These are phyloP conservation scores for Fusarium siculi DNA, from an alignment of 2,329 filamentous ascomycete genomes.

Conservation along the genomic window DNA sequence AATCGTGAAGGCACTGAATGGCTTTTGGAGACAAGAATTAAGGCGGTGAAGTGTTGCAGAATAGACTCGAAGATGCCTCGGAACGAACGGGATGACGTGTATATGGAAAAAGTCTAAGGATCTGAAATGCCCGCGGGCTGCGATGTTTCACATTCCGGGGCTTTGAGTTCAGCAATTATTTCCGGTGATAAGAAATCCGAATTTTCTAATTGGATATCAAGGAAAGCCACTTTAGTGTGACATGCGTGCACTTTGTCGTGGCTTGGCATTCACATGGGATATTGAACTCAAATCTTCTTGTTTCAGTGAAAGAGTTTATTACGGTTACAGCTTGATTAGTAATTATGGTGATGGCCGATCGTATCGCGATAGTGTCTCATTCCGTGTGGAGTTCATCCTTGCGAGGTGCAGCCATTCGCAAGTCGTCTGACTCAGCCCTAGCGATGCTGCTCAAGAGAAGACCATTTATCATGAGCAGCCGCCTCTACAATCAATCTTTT, in stretches of 20 bases:
- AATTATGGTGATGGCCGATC: background rate
- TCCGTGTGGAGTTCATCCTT: background rate
- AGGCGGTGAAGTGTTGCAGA: constrained; percentile 29
- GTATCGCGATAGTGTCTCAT: background rate
- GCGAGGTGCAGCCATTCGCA: background rate
- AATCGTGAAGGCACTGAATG: background rate
- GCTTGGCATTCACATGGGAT: background rate
- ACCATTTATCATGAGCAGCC: background rate
- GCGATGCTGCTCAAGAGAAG: background rate
- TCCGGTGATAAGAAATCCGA: background rate
- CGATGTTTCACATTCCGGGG: background rate
- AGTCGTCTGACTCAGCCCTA: constrained; percentile 12
- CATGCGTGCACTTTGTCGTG: background rate
- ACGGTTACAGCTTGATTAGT: background rate
- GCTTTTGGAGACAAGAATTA: background rate
- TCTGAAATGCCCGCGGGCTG: background rate
- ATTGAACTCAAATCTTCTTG: background rate
- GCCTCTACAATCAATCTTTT: rapidly evolving
- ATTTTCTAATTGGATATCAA: background rate
- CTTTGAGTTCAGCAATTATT: background rate
- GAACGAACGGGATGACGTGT: constrained; percentile 15
- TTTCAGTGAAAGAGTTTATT: background rate
- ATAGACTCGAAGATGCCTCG: constrained; percentile 10
- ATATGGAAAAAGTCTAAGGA: background rate
- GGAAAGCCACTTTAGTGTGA: background rate